phyloP scores from a whole-genome alignment of 805 yeast genomes.

The Lipomyces yamanashiensis region DNA sequence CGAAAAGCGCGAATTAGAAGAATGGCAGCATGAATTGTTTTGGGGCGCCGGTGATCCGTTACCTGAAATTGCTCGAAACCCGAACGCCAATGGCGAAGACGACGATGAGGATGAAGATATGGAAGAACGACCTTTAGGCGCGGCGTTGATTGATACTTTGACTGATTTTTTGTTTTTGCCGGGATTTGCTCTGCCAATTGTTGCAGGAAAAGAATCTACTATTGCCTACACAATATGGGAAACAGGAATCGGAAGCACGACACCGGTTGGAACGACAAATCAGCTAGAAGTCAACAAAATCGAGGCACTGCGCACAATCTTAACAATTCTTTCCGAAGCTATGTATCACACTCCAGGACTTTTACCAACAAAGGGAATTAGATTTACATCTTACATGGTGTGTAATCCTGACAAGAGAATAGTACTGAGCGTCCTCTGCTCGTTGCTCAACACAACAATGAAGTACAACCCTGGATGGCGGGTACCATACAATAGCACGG shows the following conservation, averaged over 20 bases:
- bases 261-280: constrained; percentile 45
- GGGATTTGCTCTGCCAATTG: constrained; percentile 57
- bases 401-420: constrained; percentile 54
- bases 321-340: constrained; percentile 64
- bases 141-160: constrained; percentile 47
- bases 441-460: constrained; percentile 65
- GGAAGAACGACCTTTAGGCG: constrained; percentile 44
- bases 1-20: constrained; percentile 54
- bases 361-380: constrained; percentile 59
- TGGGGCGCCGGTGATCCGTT: constrained; percentile 48
- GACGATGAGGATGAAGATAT: not conserved
- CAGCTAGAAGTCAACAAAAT: constrained; percentile 65
- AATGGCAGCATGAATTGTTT: constrained; percentile 48
- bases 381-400: constrained; percentile 62
- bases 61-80: constrained; percentile 1
- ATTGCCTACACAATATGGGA: constrained; percentile 68
- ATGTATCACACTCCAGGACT: constrained; percentile 53
- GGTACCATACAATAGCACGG: constrained; percentile 43
- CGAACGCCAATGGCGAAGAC: not conserved
- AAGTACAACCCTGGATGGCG: constrained; percentile 46
- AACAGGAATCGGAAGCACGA: constrained; percentile 67
- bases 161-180: constrained; percentile 58
- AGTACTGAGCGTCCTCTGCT: constrained; percentile 60
- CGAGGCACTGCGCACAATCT: constrained; percentile 65
- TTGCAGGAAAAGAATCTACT: constrained; percentile 37